A percentile compares a stretch with the other conserved stretches of the same genome.
phyloP scores from a whole-genome alignment of 1,284 basidiomycete genomes.

The Apiotrichum montevideense region DNA sequence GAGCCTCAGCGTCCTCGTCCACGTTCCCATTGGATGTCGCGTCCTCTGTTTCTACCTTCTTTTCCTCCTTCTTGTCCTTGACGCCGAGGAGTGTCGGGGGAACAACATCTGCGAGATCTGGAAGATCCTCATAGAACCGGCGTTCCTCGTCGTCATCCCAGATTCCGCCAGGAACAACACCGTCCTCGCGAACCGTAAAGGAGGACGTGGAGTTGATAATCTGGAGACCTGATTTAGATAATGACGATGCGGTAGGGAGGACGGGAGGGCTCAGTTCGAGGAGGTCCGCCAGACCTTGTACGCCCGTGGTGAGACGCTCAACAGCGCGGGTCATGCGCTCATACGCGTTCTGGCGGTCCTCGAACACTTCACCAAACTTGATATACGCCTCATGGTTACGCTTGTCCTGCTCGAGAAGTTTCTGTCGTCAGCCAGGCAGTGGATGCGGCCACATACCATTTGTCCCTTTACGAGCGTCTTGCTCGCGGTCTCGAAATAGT shows the following conservation, averaged over 20 bases:
- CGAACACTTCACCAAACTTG: conserved; percentile 96
- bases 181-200: conserved; percentile 55
- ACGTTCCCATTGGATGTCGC: conserved; percentile 16
- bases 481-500: conserved; percentile 84
- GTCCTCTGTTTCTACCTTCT: conserved; percentile 15
- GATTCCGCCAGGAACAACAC: conserved; percentile 62
- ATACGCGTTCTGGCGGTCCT: conserved; percentile 95
- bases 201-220: conserved; percentile 49
- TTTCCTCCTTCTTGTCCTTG: conserved; percentile 53
- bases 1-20: conserved; percentile 24
- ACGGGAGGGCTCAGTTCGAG: conserved; percentile 72
- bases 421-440: conserved; percentile 50
- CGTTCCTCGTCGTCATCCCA: conserved; percentile 99
- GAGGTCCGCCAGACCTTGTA: conserved; percentile 83
- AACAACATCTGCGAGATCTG: conserved; percentile 85
- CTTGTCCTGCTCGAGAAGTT: conserved; percentile 90
- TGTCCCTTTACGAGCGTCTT: conserved; percentile 89
- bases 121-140: conserved; percentile 87
- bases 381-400: conserved; percentile 98
- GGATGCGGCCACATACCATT: conserved; percentile 55
- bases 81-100: conserved; percentile 81
- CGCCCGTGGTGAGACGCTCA: conserved; percentile 78
- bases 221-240: conserved; percentile 45
- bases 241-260: conserved; percentile 64
- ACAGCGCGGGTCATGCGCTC: conserved; percentile 96